Evolutionary conservation across 2,329 filamentous ascomycete genomes (phyloP).

Genomic region (Pestalotiopsis sp.): DNA sequence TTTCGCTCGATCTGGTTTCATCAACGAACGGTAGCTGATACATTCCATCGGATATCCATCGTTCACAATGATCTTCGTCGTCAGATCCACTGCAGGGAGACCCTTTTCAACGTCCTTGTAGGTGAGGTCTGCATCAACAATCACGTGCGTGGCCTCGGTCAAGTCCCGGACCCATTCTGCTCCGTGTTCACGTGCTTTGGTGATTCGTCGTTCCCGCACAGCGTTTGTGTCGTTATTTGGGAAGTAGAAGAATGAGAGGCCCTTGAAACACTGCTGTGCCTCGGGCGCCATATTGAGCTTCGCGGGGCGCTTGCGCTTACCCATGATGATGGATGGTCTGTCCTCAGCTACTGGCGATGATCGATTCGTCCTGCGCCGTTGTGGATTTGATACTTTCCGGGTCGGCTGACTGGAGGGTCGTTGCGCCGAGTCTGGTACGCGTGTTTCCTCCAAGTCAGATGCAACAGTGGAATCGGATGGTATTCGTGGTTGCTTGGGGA

Average conservation of each 20-base stretch:
- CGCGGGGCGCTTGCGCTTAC: conserved; percentile 49
- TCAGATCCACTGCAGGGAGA: conserved; percentile 43
- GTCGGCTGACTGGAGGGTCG: conserved; percentile 19
- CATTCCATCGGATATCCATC: conserved; percentile 73
- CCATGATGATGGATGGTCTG: conserved; percentile 29
- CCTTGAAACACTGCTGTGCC: conserved; percentile 59
- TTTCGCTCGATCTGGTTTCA: conserved; percentile 60
- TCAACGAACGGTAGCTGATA: conserved; percentile 56
- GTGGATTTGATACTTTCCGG: conserved; percentile 35
- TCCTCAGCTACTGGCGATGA: conserved; percentile 23
- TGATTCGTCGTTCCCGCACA: conserved; percentile 70
- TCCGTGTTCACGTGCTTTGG: conserved; percentile 74
- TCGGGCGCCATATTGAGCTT: conserved; percentile 50
- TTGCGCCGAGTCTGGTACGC: conserved; percentile 26
- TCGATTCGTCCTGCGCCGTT: conserved; percentile 22
- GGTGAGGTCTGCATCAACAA: conserved; percentile 72
- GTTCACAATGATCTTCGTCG: conserved; percentile 61
- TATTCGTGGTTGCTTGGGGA: conserved; percentile 24
- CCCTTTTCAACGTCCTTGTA: conserved; percentile 66
- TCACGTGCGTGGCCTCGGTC: conserved; percentile 70
- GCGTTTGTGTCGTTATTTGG: conserved; percentile 77
- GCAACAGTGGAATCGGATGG: conserved; percentile 15
- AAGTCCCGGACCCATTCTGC: conserved; percentile 69
- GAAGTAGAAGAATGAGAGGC: conserved; percentile 73
- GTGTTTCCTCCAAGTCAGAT: conserved; percentile 26